Evolutionary conservation across 305 asterid genomes (phyloP).

Genomic region (Plantago rigida): DNA sequence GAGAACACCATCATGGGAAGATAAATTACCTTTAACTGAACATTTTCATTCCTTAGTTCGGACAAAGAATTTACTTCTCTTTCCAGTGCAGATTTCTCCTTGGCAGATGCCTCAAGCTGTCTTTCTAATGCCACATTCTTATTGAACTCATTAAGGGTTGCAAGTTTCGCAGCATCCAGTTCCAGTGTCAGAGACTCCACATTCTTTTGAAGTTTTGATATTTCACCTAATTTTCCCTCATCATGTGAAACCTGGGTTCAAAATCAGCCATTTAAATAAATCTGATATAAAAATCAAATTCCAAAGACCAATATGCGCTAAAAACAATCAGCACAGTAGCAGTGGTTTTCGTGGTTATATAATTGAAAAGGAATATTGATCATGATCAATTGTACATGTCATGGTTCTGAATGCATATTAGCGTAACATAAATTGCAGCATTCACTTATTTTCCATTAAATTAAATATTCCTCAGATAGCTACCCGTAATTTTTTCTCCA

Average conservation of each 20-base stretch:
- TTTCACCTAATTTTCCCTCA: conserved; percentile 67
- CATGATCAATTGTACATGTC: neutral
- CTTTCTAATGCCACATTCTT: conserved; percentile 64
- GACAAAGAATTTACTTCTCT: conserved; percentile 48
- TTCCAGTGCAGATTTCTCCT: conserved; percentile 69
- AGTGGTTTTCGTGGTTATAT: too few relatives aligned
- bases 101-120: conserved; percentile 58
- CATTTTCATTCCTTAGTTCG: conserved; percentile 70
- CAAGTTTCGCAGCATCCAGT: conserved; percentile 85
- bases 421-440: neutral
- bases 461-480: conserved; percentile 13
- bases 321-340: too few relatives aligned
- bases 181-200: conserved; percentile 73
- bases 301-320: too few relatives aligned
- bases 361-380: neutral
- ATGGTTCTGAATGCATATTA: neutral
- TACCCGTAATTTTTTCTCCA: conserved; percentile 92
- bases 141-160: conserved; percentile 77
- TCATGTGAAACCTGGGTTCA: conserved; percentile 68
- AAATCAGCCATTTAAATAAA: conserved; percentile 23
- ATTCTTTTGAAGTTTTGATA: conserved; percentile 78
- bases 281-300: conserved; percentile 1
- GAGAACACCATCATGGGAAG: conserved; percentile 20
- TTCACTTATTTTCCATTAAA: conserved; percentile 11
- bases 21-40: conserved; percentile 55